Conservation (phyloP, 495 filamentous ascomycete genomes). For the Xylaria cubensis region DNA sequence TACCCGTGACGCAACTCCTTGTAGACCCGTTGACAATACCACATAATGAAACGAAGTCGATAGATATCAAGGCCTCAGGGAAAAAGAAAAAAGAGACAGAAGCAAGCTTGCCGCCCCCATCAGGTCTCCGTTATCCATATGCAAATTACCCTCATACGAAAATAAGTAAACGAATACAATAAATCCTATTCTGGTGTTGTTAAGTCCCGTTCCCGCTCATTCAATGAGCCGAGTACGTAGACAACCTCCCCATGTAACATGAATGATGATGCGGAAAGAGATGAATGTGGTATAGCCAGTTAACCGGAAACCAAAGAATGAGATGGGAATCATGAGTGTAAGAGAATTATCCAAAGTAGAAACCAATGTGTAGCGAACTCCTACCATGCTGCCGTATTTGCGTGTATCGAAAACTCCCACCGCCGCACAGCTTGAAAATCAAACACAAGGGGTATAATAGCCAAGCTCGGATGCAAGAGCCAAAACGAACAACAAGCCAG, state of each 20-base stretch:
- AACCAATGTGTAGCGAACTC: conserved; percentile 24
- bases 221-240: conserved; percentile 24
- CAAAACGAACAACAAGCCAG: conserved; percentile 25
- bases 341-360: neutral
- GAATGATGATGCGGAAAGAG: conserved; percentile 14
- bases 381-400: conserved; percentile 30
- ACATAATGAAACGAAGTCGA: conserved; percentile 3
- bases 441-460: conserved; percentile 28
- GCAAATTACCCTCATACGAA: conserved; percentile 25
- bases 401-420: conserved; percentile 24
- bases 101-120: conserved; percentile 5
- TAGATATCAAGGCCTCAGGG: neutral
- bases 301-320: conserved; percentile 5
- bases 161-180: conserved; percentile 1
- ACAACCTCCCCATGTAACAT: conserved; percentile 21
- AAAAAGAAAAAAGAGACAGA: neutral
- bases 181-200: neutral
- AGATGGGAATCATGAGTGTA: neutral
- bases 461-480: conserved; percentile 19
- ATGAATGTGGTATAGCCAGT: conserved; percentile 1
- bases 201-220: neutral
- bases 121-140: conserved; percentile 13
- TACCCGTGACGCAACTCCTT: conserved; percentile 13
- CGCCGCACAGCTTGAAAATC: conserved; percentile 22
- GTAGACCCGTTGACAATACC: neutral